Evolutionary conservation across 768 basidiomycete species (phyloP).

Genomic region (Galerina sulciceps): DNA sequence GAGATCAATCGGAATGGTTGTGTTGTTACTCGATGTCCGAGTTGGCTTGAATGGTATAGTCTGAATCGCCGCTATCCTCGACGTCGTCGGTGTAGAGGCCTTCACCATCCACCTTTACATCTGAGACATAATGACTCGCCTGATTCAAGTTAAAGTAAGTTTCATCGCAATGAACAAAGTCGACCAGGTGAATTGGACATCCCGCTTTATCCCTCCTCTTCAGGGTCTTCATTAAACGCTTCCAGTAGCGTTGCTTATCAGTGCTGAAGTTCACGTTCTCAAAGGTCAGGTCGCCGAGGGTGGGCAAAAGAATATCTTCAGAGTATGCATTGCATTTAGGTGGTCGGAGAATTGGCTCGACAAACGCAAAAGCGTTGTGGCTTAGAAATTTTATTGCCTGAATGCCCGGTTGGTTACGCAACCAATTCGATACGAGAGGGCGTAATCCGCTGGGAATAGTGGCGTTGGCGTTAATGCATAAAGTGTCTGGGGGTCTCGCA

Average conservation of each 20-base stretch:
- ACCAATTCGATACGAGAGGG: background rate
- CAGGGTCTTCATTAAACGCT: slow-evolving; percentile 12
- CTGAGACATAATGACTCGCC: slow-evolving; percentile 10
- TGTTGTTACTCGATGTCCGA: slow-evolving; percentile 3
- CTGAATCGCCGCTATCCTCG: slow-evolving; percentile 14
- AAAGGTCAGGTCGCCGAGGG: slow-evolving; percentile 13
- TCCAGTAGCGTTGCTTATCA: slow-evolving; percentile 15
- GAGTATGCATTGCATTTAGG: background rate
- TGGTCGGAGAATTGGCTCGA: slow-evolving; percentile 8
- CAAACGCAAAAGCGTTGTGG: slow-evolving; percentile 2
- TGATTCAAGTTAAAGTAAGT: background rate
- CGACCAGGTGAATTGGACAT: slow-evolving; percentile 12
- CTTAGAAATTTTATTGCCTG: slow-evolving; percentile 9
- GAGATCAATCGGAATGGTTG: background rate
- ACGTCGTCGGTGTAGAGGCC: slow-evolving; percentile 9
- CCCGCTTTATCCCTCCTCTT: slow-evolving; percentile 14
- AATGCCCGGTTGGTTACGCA: background rate
- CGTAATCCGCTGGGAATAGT: background rate
- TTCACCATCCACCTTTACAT: slow-evolving; percentile 17
- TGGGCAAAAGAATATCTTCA: slow-evolving; percentile 4
- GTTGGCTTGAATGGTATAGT: slow-evolving; percentile 19
- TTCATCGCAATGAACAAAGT: slow-evolving; percentile 14
- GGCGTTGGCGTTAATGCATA: background rate
- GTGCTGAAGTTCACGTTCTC: slow-evolving; percentile 12
- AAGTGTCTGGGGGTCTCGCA: background rate